phyloP scores from a whole-genome alignment of 2,329 filamentous ascomycete species.

The Hypoxylon sp. region DNA sequence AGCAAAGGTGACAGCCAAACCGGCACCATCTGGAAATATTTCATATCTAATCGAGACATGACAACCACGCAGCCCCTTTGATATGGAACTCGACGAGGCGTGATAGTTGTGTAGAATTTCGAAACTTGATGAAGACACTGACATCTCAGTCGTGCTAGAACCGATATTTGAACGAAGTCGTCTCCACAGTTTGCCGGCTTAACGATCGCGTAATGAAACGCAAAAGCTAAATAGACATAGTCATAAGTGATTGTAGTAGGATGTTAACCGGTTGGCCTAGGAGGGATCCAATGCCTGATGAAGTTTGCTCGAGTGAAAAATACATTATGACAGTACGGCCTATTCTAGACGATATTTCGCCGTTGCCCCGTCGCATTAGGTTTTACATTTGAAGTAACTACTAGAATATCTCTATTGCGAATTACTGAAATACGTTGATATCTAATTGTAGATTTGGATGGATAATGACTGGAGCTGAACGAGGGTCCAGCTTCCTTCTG shows the following conservation, averaged over 20 bases:
- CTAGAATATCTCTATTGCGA: neutral
- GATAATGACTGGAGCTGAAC: neutral
- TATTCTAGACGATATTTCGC: neutral
- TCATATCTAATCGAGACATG: slow-evolving; percentile 7
- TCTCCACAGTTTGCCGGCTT: neutral
- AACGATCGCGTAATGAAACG: neutral
- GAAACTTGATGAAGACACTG: neutral
- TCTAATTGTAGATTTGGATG: neutral
- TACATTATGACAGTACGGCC: neutral
- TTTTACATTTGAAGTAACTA: neutral
- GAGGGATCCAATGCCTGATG: neutral
- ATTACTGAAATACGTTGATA: neutral
- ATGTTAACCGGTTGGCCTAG: neutral
- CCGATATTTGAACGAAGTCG: neutral
- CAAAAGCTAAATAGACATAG: neutral
- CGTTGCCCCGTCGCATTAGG: neutral
- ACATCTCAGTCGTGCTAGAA: neutral
- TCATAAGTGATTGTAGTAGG: neutral
- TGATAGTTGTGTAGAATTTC: neutral
- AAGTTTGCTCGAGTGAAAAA: neutral
- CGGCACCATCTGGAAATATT: slow-evolving; percentile 15
- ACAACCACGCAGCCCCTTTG: neutral
- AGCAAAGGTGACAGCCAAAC: slow-evolving; percentile 1
- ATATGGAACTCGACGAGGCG: neutral
- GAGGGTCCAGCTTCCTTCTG: neutral